A percentile compares a stretch with the other conserved stretches of the same genome.
Evolutionary conservation across 768 basidiomycete species (phyloP).

Genomic region (Erythrobasidium yunnanense): DNA sequence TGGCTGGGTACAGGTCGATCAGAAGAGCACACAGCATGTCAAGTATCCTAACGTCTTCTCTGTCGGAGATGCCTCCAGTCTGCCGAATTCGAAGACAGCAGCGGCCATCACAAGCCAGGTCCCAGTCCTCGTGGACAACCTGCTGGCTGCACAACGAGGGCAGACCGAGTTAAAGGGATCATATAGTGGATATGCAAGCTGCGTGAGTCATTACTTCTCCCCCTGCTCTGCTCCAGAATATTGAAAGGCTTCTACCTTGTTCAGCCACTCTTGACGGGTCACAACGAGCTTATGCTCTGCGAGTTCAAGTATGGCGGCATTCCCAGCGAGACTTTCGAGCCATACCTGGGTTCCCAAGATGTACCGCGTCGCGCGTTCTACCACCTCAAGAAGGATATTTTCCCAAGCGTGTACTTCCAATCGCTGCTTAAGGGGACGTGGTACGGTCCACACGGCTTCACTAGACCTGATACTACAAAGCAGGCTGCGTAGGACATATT

Average conservation of each 20-base stretch:
- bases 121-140: conserved; percentile 79
- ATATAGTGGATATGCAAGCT: conserved; percentile 59
- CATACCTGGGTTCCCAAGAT: conserved; percentile 46
- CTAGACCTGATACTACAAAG: conserved; percentile 5
- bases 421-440: conserved; percentile 40
- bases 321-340: conserved; percentile 73
- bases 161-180: conserved; percentile 52
- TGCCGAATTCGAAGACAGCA: conserved; percentile 92
- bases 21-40: conserved; percentile 65
- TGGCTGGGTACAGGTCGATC: conserved; percentile 84
- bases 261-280: conserved; percentile 40
- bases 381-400: conserved; percentile 62
- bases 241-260: conserved; percentile 53
- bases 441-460: neutral
- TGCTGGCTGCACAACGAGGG: conserved; percentile 66
- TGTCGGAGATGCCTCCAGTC: conserved; percentile 78
- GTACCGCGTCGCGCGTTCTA: conserved; percentile 56
- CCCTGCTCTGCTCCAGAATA: conserved; percentile 16
- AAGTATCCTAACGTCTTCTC: conserved; percentile 80
- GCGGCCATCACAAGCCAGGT: conserved; percentile 86
- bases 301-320: conserved; percentile 88
- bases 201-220: conserved; percentile 31
- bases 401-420: conserved; percentile 13
- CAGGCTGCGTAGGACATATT: neutral
- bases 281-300: conserved; percentile 55